Base-by-base conservation (phyloP, 371 early-diverging fungal genomes). In the Nosema muscidifuracis region DNA sequence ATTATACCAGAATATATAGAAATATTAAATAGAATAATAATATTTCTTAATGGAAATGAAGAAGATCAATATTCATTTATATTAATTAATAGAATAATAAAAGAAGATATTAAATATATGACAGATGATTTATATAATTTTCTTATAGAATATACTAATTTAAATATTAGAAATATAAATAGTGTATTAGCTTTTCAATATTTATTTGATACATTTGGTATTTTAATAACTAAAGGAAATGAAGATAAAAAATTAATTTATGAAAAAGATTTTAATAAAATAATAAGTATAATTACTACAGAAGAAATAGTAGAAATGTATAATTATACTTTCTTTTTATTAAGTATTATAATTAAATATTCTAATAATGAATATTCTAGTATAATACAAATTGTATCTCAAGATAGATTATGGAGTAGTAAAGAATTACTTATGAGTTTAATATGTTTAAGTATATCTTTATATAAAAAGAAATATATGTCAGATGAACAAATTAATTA, bases 221-320 rank as follows among this genome's bases (percentile, higher is more conserved):
- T 69, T 10, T 20, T 60, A n/a, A 67, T 30, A 42, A 38, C 33
- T 12, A 31, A 34, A 60, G 26, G 18, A 3, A 58, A 58, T 12
- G 56, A 57, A 12, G 47, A 61, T 47, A 30, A 34, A 12, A 51
- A 24, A 36, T 31, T 36, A 43, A 1, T 26, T n/a, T 26, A 58
- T 26, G 26, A 51, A 15, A 34, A 31, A 34, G 60, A 60, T 60
- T 12, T 53, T 26, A 53, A 6, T 3, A 12, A 26, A 12, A 20
- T 53, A 7, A 34, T 67, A 40, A 55, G 56, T 38, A 26, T 36
- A 20, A 51, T 69, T 1, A 34, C 55, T 16, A 58, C 42, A 3
- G 70, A 69, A 33, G 70, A 69, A 36, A 69, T 69, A 20, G 31
- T 69, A 24, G 70, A 61, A 28, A 34, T 69, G 47, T 69, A 69